Evolutionary conservation across 1,284 basidiomycete species (phyloP).

Genomic region (Tylopilus sp.): DNA sequence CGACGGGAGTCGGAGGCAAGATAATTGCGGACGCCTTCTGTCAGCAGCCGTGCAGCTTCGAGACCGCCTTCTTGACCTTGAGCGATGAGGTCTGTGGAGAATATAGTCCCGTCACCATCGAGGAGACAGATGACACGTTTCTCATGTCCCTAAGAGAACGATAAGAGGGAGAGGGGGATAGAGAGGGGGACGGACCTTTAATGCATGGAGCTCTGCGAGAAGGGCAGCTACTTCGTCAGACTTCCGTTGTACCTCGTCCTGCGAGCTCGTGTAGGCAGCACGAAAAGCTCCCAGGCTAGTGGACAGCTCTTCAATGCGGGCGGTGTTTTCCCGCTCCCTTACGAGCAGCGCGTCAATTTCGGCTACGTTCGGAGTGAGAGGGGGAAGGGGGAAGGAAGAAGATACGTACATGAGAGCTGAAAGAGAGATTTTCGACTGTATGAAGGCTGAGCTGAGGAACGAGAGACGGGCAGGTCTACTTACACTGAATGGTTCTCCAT

Average conservation of each 20-base stretch:
- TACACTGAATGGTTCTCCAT: conserved; percentile 20
- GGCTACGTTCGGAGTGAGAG: conserved; percentile 14
- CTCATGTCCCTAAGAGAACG: conserved; percentile 34
- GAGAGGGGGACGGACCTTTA: conserved; percentile 19
- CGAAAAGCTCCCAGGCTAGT: conserved; percentile 27
- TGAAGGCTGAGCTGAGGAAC: not conserved
- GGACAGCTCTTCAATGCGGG: conserved; percentile 23
- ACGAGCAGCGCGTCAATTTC: conserved; percentile 28
- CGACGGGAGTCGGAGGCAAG: conserved; percentile 39
- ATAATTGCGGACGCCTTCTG: conserved; percentile 47
- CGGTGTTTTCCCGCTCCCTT: conserved; percentile 23
- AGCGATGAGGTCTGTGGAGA: conserved; percentile 47
- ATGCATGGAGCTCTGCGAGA: conserved; percentile 20
- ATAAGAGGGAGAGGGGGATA: conserved; percentile 1
- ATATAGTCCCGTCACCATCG: conserved; percentile 68
- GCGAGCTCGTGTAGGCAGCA: conserved; percentile 22
- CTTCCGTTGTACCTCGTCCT: conserved; percentile 23
- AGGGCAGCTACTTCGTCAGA: conserved; percentile 16
- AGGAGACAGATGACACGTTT: conserved; percentile 55
- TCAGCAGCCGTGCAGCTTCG: conserved; percentile 48
- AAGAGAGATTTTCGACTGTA: conserved; percentile 9
- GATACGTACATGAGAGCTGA: conserved; percentile 20
- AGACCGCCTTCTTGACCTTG: conserved; percentile 57
- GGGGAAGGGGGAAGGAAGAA: too few relatives aligned
- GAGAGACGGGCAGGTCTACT: not conserved